Conservation (phyloP, 257 asterid species). For the Petunia secreta region DNA sequence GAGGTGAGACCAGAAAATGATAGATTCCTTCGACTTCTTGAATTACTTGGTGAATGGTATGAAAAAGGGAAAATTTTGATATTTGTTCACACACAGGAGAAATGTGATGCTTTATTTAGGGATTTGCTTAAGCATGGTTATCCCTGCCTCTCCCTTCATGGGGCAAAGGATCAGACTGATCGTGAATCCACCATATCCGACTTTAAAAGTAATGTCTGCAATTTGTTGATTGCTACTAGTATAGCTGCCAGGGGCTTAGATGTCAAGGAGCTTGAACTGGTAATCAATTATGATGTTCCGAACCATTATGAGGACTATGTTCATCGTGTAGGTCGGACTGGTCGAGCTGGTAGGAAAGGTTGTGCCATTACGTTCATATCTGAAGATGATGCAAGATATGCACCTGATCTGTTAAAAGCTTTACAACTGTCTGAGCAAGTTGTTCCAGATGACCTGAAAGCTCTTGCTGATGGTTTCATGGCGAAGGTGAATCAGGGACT, state of each 20-base stretch:
- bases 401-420: conserved; percentile 86
- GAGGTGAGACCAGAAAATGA: conserved; percentile 93
- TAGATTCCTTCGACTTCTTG: conserved; percentile 72
- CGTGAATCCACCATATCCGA: conserved; percentile 87
- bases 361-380: conserved; percentile 81
- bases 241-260: conserved; percentile 92
- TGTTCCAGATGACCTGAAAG: conserved; percentile 81
- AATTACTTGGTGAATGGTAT: conserved; percentile 85
- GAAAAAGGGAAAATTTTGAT: conserved; percentile 83
- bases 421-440: conserved; percentile 79
- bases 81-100: conserved; percentile 86
- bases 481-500: conserved; percentile 86
- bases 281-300: conserved; percentile 79
- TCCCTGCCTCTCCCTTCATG: conserved; percentile 90
- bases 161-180: conserved; percentile 92
- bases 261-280: conserved; percentile 89
- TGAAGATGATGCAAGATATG: conserved; percentile 82
- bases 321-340: conserved; percentile 95
- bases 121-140: conserved; percentile 74
- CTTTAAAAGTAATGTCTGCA: conserved; percentile 81
- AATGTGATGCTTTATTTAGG: conserved; percentile 76
- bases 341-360: conserved; percentile 92
- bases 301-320: conserved; percentile 95
- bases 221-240: conserved; percentile 79
- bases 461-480: conserved; percentile 75